phyloP scores from a whole-genome alignment of 148 eudicot species.

The Chenopodium quinoa region DNA sequence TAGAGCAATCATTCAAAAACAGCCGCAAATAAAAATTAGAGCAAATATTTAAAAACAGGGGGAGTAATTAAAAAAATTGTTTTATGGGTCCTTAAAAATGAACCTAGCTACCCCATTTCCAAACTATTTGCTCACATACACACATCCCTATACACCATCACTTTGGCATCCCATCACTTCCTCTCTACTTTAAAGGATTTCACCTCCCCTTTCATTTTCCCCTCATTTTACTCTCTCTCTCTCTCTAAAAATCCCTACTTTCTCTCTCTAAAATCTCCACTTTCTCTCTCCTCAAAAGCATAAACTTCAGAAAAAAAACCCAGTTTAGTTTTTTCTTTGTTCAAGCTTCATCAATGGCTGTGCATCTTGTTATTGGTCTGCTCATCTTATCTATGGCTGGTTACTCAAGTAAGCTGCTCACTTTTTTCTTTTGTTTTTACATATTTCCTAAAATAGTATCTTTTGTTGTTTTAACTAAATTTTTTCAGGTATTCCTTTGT shows the following conservation, averaged over 20 bases:
- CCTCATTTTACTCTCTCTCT: no score
- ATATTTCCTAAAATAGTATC: not conserved
- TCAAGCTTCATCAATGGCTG: constrained; percentile 5
- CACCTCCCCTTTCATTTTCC: no score
- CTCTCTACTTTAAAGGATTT: not conserved
- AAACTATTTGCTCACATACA: not conserved
- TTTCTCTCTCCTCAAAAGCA: not conserved
- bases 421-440: not conserved
- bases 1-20: no score
- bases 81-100: not conserved
- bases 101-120: constrained; percentile 4
- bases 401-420: constrained; percentile 44
- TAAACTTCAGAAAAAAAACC: not conserved
- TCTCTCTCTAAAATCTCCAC: not conserved
- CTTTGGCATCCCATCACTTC: not conserved
- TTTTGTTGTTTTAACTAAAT: not conserved
- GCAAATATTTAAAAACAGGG: no score
- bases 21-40: no score
- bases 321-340: not conserved
- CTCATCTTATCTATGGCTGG: constrained; percentile 51
- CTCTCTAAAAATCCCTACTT: not conserved
- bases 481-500: not conserved
- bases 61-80: no score
- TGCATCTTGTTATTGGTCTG: constrained; percentile 22
- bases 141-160: constrained; percentile 15